Percentiles rank a stretch among this genome's conserved stretches.
Evolutionary conservation across 345 rosid species (phyloP).

Genomic region (Eucalyptus victrix): DNA sequence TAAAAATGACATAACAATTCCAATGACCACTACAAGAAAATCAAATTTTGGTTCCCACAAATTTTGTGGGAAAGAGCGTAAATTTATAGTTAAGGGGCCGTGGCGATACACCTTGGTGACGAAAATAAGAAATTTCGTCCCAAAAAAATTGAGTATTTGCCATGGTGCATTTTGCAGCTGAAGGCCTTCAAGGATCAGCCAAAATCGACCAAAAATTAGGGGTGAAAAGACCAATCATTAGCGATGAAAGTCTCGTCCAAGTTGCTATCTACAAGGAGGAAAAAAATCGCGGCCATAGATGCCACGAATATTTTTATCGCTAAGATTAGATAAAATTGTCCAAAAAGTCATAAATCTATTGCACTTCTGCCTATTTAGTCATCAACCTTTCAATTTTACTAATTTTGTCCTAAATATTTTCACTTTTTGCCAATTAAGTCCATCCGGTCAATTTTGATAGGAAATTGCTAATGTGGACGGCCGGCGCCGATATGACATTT

Average conservation of each 20-base stretch:
- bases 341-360: too few relatives aligned
- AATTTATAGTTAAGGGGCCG: neutral
- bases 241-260: neutral
- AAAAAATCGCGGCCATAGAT: too few relatives aligned
- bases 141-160: neutral
- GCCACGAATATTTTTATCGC: neutral
- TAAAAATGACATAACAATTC: neutral
- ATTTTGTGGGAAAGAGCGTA: neutral
- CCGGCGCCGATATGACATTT: too few relatives aligned
- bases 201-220: too few relatives aligned
- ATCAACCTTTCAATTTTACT: too few relatives aligned
- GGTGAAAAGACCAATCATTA: too few relatives aligned
- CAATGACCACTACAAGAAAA: neutral
- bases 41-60: neutral
- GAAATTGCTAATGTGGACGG: too few relatives aligned
- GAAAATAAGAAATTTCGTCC: neutral
- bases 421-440: too few relatives aligned
- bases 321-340: too few relatives aligned
- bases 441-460: accelerated
- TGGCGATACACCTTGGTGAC: neutral
- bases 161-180: neutral
- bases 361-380: too few relatives aligned
- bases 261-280: neutral
- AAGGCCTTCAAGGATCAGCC: too few relatives aligned
- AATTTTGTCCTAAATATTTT: too few relatives aligned